These are phyloP conservation scores for Trichophyton schoenleinii DNA, from an alignment of 2,329 filamentous ascomycete genomes.

Conservation along the genomic window DNA sequence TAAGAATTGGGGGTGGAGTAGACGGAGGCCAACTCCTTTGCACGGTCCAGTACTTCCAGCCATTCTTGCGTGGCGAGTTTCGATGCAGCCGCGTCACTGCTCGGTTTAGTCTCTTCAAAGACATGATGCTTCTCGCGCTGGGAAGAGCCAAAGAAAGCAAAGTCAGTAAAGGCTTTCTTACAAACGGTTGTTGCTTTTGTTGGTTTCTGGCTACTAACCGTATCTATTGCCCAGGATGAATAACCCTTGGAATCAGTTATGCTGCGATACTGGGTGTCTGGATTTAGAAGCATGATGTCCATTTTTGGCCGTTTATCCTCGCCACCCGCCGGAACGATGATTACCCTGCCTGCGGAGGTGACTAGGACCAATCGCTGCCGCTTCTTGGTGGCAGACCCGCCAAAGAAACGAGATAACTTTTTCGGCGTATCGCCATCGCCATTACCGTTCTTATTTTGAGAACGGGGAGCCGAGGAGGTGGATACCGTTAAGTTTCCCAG, in stretches of 20 bases:
- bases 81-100: constrained; percentile 49
- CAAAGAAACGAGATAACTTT: constrained; percentile 89
- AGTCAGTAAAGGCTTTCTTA: constrained; percentile 10
- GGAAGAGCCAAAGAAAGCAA: constrained; percentile 19
- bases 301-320: constrained; percentile 93
- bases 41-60: constrained; percentile 77
- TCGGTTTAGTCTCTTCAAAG: constrained; percentile 83
- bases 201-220: constrained; percentile 49
- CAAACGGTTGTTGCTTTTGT: constrained; percentile 6
- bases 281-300: constrained; percentile 69
- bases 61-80: constrained; percentile 73
- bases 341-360: constrained; percentile 77
- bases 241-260: constrained; percentile 78
- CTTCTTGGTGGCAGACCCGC: constrained; percentile 82
- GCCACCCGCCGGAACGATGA: constrained; percentile 79
- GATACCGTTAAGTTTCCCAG: constrained; percentile 81
- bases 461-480: constrained; percentile 61
- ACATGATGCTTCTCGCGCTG: constrained; percentile 81
- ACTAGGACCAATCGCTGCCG: constrained; percentile 87
- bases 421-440: constrained; percentile 57
- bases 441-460: constrained; percentile 53
- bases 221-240: constrained; percentile 81
- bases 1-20: constrained; percentile 50
- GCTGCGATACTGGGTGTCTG: constrained; percentile 65
- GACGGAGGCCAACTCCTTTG: constrained; percentile 69